Evolutionary conservation across 805 yeast genomes (phyloP), one percentile per base, ranked within the genome.

Genomic region (Torulaspora gathmanii): DNA sequence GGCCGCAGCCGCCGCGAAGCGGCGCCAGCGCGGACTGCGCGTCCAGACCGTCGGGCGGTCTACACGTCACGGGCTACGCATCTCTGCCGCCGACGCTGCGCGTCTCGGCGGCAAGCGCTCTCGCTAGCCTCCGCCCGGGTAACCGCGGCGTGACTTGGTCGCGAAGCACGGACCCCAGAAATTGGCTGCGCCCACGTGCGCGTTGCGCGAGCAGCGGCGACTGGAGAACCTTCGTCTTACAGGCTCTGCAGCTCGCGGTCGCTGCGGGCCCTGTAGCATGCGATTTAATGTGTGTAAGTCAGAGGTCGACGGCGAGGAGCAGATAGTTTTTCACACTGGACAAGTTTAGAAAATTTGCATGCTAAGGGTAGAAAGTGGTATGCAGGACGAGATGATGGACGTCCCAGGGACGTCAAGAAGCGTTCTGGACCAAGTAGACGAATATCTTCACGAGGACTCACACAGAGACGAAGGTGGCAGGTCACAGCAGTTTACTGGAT

Each of bases 11-110:
- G 64, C 71, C 40, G 58, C 39, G 15, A 68, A 70, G 22, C 57
- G 64, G 42, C 74, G 96, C 60, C 84, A 86, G 54, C 75, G 86
- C 50, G 98, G 97, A 3, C 72, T 91, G 52, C 78, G 82, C 64
- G 82, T 91, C 49, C 73, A 82, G 52, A 73, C 81, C 26, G 78
- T 89, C 28, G 97, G 97, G 15, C 77, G 72, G 60, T 76, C 80
- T 23, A 88, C 96, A 0, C 71, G 83, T 51, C 83, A 86, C 53
- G 97, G 97, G 2, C 69, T 90, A 51, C 73, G 81, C 13, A 75
- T 89, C 17, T 77, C 87, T 11, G 77, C 79, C 51, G 67, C 64
- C 13, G 96, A 88, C 40, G 80, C 88, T 40, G 83, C 74, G 20
- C 72, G 68, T 37, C 63, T 75, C 33, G 68, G 67, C 33, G 65